These are phyloP conservation scores for Talaromyces islandicus DNA, from an alignment of 2,329 filamentous ascomycete genomes.

Conservation along the genomic window DNA sequence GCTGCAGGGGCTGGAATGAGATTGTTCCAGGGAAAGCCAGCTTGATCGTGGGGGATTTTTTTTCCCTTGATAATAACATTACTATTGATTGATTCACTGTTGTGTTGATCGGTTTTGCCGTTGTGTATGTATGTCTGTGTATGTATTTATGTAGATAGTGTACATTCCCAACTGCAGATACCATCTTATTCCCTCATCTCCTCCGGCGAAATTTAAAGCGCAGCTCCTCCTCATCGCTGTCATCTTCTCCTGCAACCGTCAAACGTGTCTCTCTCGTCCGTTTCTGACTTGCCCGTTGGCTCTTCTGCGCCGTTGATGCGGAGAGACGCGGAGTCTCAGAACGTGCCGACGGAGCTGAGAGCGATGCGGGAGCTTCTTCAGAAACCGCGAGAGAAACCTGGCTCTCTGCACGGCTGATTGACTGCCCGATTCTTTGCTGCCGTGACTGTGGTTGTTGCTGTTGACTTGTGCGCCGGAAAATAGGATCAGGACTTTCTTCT, in stretches of 20 bases:
- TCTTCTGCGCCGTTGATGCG: constrained; percentile 15
- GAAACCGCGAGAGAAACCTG: constrained; percentile 5
- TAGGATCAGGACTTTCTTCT: constrained; percentile 5
- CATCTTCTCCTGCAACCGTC: constrained; percentile 53
- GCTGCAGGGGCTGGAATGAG: neutral
- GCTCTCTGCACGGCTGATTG: constrained; percentile 3
- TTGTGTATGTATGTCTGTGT: neutral
- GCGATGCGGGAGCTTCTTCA: constrained; percentile 1
- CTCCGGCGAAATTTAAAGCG: constrained; percentile 51
- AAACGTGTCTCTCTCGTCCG: constrained; percentile 34
- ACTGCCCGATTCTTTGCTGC: neutral
- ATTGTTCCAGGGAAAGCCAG: neutral
- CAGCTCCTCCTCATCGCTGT: constrained; percentile 53
- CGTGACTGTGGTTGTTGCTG: neutral
- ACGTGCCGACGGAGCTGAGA: constrained; percentile 4
- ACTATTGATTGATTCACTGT: neutral
- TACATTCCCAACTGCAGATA: neutral
- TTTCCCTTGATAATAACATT: no score
- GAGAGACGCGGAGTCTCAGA: constrained; percentile 15
- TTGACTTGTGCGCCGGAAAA: constrained; percentile 13
- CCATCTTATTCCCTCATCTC: neutral
- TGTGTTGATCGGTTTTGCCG: neutral
- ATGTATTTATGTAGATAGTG: neutral
- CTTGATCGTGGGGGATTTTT: neutral
- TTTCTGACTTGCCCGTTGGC: constrained; percentile 19